A percentile compares a stretch with the other conserved stretches of the same genome.
Conservation (phyloP, 2,329 filamentous ascomycete species). For the Xylaria sp. region DNA sequence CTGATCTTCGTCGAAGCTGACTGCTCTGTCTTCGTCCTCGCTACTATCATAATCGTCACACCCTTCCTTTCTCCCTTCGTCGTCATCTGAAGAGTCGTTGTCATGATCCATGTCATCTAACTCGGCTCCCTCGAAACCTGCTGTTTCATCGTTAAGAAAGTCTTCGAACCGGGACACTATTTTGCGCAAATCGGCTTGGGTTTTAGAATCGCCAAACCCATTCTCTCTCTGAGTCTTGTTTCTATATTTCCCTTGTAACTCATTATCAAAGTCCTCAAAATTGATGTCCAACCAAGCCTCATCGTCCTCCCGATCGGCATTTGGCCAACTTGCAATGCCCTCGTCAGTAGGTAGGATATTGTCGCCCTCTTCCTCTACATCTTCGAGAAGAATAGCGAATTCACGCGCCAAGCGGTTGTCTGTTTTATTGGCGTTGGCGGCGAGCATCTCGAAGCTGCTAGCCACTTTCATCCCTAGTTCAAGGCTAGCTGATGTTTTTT, state of each 20-base stretch:
- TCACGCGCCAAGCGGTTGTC: constrained; percentile 78
- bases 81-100: constrained; percentile 63
- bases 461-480: constrained; percentile 90
- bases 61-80: constrained; percentile 49
- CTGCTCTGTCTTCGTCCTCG: constrained; percentile 77
- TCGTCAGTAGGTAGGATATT: constrained; percentile 72
- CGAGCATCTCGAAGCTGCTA: constrained; percentile 90
- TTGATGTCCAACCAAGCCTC: constrained; percentile 94
- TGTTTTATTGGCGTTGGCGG: constrained; percentile 73
- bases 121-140: constrained; percentile 82
- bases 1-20: constrained; percentile 85
- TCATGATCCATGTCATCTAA: constrained; percentile 77
- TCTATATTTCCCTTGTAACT: constrained; percentile 68
- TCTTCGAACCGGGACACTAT: constrained; percentile 95
- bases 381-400: constrained; percentile 79
- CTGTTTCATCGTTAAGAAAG: constrained; percentile 87
- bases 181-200: constrained; percentile 82
- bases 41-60: constrained; percentile 64
- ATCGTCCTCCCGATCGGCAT: constrained; percentile 74
- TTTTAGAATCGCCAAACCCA: constrained; percentile 72
- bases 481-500: constrained; percentile 53
- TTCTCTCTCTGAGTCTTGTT: constrained; percentile 37
- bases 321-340: constrained; percentile 78
- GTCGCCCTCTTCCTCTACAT: constrained; percentile 78
- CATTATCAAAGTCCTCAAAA: constrained; percentile 87